These are phyloP conservation scores for Aspergillus brasiliensis DNA, from an alignment of 2,329 filamentous ascomycete species.

Conservation along the genomic window DNA sequence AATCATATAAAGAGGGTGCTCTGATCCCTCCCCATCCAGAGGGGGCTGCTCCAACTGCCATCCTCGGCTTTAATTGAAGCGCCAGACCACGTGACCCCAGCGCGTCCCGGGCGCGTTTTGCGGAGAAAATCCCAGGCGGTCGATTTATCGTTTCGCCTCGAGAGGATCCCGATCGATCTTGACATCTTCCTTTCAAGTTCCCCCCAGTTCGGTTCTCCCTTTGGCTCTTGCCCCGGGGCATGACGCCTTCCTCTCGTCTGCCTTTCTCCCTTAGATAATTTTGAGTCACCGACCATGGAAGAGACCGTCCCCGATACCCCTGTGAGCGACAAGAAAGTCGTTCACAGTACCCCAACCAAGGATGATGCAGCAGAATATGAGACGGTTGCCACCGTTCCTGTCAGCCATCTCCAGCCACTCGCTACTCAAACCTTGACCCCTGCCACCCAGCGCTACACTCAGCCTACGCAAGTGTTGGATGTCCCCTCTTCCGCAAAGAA, in stretches of 20 bases:
- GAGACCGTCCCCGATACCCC: constrained; percentile 47
- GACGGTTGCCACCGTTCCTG: constrained; percentile 53
- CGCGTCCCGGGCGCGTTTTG: constrained; percentile 25
- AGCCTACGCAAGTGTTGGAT: constrained; percentile 63
- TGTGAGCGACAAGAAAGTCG: constrained; percentile 35
- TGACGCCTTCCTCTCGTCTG: constrained; percentile 3
- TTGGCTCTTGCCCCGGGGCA: constrained; percentile 6
- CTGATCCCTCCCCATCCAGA: neutral
- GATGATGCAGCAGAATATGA: constrained; percentile 46
- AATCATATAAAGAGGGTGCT: neutral
- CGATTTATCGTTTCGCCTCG: neutral
- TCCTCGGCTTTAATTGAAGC: constrained; percentile 25
- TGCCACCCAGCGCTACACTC: constrained; percentile 57
- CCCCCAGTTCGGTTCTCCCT: neutral
- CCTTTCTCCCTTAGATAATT: neutral
- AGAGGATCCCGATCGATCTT: no score
- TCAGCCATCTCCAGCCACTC: constrained; percentile 28
- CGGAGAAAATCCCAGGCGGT: constrained; percentile 20
- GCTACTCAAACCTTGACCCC: constrained; percentile 41
- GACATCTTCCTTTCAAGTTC: neutral
- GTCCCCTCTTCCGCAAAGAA: constrained; percentile 39
- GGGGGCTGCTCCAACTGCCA: neutral
- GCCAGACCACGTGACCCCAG: constrained; percentile 24
- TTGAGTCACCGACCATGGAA: constrained; percentile 32
- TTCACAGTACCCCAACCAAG: constrained; percentile 29